These are phyloP conservation scores for Limonomyces culmigenus DNA, from an alignment of 1,284 basidiomycete species.

Conservation along the genomic window DNA sequence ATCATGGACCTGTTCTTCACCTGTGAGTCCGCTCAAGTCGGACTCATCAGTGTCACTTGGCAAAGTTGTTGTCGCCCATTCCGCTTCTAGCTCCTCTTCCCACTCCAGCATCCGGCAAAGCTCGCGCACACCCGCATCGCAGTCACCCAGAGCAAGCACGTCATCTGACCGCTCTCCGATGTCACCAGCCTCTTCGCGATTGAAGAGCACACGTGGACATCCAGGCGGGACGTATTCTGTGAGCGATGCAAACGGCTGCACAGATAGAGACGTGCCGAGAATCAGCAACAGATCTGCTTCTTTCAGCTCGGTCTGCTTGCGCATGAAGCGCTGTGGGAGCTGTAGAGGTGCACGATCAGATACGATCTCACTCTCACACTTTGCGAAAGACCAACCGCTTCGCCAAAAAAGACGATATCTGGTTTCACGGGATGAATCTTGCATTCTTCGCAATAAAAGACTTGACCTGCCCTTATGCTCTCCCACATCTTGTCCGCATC, in stretches of 20 bases:
- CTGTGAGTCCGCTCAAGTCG: too few relatives aligned
- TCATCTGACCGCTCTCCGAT: constrained; percentile 39
- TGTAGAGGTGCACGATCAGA: constrained; percentile 10
- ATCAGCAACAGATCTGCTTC: constrained; percentile 82
- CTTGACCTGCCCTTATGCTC: constrained; percentile 35
- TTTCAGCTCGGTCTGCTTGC: too few relatives aligned
- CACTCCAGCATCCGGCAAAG: constrained; percentile 46
- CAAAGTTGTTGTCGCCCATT: constrained; percentile 49
- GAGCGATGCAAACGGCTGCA: constrained; percentile 62
- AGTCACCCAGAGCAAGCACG: constrained; percentile 45
- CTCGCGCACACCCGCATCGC: constrained; percentile 43
- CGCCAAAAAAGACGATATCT: constrained; percentile 93
- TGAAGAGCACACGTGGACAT: constrained; percentile 58
- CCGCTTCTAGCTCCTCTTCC: constrained; percentile 25
- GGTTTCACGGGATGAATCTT: constrained; percentile 74
- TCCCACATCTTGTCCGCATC: constrained; percentile 54
- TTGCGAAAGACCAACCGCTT: constrained; percentile 43
- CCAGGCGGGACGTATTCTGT: constrained; percentile 25
- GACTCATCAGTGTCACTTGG: too few relatives aligned
- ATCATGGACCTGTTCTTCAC: too few relatives aligned
- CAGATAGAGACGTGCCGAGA: constrained; percentile 81
- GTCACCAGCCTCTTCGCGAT: constrained; percentile 47
- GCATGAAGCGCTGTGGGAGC: constrained; percentile 48
- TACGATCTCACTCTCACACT: too few relatives aligned
- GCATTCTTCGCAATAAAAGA: constrained; percentile 52